Base-by-base conservation (phyloP, 441 rosid genomes). In the Adansonia rubrostipa region DNA sequence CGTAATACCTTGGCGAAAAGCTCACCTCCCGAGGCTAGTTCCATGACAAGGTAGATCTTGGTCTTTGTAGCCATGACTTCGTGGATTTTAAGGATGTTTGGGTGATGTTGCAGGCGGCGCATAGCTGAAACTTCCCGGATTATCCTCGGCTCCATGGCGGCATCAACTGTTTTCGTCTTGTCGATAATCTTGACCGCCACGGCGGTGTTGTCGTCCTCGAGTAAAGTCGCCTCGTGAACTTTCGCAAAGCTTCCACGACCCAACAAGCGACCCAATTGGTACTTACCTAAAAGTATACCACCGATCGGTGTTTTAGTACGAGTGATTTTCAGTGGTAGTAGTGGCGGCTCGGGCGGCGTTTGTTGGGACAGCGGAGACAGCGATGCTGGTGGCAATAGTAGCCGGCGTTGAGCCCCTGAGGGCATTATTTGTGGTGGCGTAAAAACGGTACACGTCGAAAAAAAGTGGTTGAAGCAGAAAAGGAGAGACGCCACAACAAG, bases 191-290 rank as follows among this genome's bases (percentile, higher is more conserved):
- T 91, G 36, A 89, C 50, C 5, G 95, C 92, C 19, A 89, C 89
- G 8, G 76, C 42, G 10, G 79, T 73, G 11, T 76, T 84, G 83
- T 22, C 87, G 86, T 54, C 94, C 92, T 79, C 93, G 88, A 4
- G 98, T 93, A 33, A 93, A 89, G 85, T 87, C 87, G 58, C 99
- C 96, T 69, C 74, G 45, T 93, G 89, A 54, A 95, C 99, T 77
- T 95, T 95, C 1, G 98, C 99, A 22, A 93, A 93, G 86, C 89
- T 91, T 24, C 99, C 99, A 9, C 92, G 84, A 48, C 99, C 98
- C 3, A 95, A 81, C 0, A 88, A 69, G 6, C 85, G 86, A 48
- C 94, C 94, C 14, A 93, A 79, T 53, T 87, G 86, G 85, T 95
- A 95, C 80, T 82, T 89, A 2, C 92, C 91, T 40, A 91, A 90